These are phyloP conservation scores for Sphagnum contortum DNA, from an alignment of 225 moss, liverwort and hornwort genomes.

Conservation along the genomic window DNA sequence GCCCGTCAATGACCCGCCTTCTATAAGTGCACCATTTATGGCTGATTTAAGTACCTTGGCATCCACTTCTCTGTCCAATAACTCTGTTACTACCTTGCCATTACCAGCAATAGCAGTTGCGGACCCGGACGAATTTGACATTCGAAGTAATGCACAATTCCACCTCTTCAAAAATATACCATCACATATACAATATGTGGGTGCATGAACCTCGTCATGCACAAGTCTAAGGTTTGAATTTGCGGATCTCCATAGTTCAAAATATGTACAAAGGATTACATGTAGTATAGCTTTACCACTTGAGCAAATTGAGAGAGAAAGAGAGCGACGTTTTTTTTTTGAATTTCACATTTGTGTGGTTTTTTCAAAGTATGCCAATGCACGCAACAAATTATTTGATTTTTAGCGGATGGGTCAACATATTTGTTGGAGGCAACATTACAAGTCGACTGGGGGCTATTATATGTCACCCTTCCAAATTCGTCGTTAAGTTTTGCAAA, in stretches of 20 bases:
- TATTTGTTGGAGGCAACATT: constrained; percentile 4
- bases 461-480: constrained; percentile 1
- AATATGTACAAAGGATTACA: not conserved
- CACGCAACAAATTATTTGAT: too few species aligned
- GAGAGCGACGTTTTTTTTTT: not conserved
- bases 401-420: not conserved
- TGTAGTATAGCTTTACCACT: not conserved
- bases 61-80: too few species aligned
- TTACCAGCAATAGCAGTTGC: not conserved
- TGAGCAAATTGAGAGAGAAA: not conserved
- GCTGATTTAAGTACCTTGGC: not conserved
- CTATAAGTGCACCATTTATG: not conserved
- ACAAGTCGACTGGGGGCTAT: not conserved
- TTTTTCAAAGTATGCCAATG: not conserved
- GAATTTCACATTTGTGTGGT: not conserved
- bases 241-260: not conserved
- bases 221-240: not conserved
- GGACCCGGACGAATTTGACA: constrained; percentile 3
- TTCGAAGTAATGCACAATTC: not conserved
- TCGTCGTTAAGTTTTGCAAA: not conserved
- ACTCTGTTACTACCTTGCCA: not conserved
- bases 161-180: not conserved
- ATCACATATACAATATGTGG: not conserved
- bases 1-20: constrained; percentile 6
- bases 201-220: not conserved